phyloP scores from a whole-genome alignment of 371 early-diverging fungal species.

The Basidiobolus meristosporus region DNA sequence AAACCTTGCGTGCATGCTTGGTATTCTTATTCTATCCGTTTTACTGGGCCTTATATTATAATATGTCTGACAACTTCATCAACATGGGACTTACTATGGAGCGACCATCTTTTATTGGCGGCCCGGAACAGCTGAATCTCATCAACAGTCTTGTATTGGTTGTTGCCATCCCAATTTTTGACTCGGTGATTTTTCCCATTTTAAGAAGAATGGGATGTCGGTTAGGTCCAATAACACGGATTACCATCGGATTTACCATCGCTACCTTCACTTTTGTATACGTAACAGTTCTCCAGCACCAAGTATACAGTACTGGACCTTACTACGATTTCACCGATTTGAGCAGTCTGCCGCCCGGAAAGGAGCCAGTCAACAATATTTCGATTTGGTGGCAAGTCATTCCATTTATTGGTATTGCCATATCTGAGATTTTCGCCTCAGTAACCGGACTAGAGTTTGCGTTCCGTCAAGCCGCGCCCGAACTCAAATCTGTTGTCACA shows the following conservation, averaged over 20 bases:
- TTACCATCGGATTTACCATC: too few species aligned
- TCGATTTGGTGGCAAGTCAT: constrained; percentile 45
- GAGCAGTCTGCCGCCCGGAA: constrained; percentile 7
- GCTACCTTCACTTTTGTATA: constrained; percentile 45
- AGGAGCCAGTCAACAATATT: constrained; percentile 14
- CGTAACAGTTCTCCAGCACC: constrained; percentile 41
- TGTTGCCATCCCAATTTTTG: constrained; percentile 49
- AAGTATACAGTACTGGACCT: constrained; percentile 34
- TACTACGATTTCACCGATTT: constrained; percentile 19
- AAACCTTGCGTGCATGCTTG: constrained; percentile 38
- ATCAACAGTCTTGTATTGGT: constrained; percentile 38
- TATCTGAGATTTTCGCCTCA: constrained; percentile 25
- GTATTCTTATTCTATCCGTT: constrained; percentile 52
- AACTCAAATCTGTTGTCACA: constrained; percentile 59
- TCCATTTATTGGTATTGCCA: constrained; percentile 37
- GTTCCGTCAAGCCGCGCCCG: constrained; percentile 46
- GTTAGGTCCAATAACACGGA: constrained; percentile 45
- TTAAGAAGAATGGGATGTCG: constrained; percentile 35
- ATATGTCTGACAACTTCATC: constrained; percentile 56
- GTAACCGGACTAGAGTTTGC: constrained; percentile 70
- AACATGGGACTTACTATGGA: constrained; percentile 49
- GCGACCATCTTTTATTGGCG: constrained; percentile 23
- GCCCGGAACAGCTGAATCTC: constrained; percentile 19
- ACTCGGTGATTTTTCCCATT: constrained; percentile 36
- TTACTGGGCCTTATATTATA: constrained; percentile 58